Evolutionary conservation across 495 filamentous ascomycete genomes (phyloP).

Genomic region (Hyaloscypha variabilis): DNA sequence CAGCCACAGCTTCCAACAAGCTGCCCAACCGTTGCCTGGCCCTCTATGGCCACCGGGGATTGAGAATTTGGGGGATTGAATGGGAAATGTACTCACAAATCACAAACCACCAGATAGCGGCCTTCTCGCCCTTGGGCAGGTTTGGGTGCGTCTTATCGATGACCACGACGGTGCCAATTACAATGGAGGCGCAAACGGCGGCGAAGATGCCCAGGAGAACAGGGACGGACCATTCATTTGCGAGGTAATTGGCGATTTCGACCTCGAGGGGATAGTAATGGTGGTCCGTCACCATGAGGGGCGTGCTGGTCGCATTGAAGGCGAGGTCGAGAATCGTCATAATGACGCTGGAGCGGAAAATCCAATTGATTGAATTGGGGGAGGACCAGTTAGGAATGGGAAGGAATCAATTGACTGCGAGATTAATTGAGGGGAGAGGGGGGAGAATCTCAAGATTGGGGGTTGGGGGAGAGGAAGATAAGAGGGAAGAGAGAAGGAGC

Average conservation of each 20-base stretch:
- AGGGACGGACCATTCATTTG: constrained; percentile 59
- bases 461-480: background rate
- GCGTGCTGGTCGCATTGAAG: constrained; percentile 8
- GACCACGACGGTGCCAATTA: constrained; percentile 51
- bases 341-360: background rate
- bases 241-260: constrained; percentile 56
- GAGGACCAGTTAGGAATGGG: background rate
- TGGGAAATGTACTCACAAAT: constrained; percentile 69
- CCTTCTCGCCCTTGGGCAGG: constrained; percentile 51
- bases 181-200: constrained; percentile 49
- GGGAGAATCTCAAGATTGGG: background rate
- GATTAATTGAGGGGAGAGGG: too few species aligned
- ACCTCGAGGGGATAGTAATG: constrained; percentile 68
- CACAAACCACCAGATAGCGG: constrained; percentile 69
- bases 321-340: background rate
- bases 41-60: constrained; percentile 18
- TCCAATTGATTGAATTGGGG: background rate
- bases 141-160: constrained; percentile 49
- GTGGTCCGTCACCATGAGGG: constrained; percentile 41
- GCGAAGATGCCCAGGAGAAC: constrained; percentile 57
- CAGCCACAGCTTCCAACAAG: too few species aligned
- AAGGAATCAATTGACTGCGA: background rate
- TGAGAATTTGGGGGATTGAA: constrained; percentile 40
- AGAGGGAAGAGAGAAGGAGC: background rate
- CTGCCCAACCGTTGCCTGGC: too few species aligned